Evolutionary conservation across 2,329 filamentous ascomycete species (phyloP).

Genomic region (Cephalotrichum gorgonifer): DNA sequence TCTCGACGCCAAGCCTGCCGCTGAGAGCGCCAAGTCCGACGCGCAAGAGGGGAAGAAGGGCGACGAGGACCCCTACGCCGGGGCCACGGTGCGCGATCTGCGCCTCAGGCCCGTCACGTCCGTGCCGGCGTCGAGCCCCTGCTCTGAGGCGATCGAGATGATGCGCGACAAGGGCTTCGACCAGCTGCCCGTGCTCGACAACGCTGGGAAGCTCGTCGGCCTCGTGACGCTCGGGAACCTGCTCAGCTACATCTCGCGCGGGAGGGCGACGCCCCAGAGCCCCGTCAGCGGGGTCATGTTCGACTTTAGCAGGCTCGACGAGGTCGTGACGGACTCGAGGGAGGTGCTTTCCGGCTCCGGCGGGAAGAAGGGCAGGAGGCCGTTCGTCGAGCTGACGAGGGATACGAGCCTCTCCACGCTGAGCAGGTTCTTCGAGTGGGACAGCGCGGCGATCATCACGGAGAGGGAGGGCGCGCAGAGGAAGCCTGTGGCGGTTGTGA

Average conservation of each 20-base stretch:
- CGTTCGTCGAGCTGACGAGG: constrained; percentile 89
- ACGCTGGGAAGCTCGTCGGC: constrained; percentile 66
- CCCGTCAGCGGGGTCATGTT: constrained; percentile 91
- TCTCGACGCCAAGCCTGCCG: constrained; percentile 47
- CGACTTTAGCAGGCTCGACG: constrained; percentile 77
- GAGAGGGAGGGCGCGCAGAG: constrained; percentile 48
- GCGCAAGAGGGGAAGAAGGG: constrained; percentile 29
- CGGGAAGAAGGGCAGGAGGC: constrained; percentile 43
- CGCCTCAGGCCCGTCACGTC: constrained; percentile 91
- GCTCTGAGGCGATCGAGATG: constrained; percentile 84
- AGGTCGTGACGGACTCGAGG: constrained; percentile 82
- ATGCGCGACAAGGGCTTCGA: constrained; percentile 99
- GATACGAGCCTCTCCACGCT: constrained; percentile 77
- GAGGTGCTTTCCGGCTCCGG: constrained; percentile 39
- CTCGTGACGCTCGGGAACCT: constrained; percentile 93
- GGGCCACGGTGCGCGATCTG: constrained; percentile 70
- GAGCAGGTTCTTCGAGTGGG: constrained; percentile 96
- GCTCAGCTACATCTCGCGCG: constrained; percentile 78
- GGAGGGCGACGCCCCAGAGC: constrained; percentile 63
- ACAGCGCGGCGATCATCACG: constrained; percentile 89
- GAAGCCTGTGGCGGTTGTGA: constrained; percentile 86
- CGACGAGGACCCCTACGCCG: constrained; percentile 58
- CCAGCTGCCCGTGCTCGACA: constrained; percentile 80
- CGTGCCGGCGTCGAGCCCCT: constrained; percentile 58
- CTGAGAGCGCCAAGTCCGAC: constrained; percentile 27